These are phyloP conservation scores for Komagataea norvegica DNA, from an alignment of 1,139 yeast species.

Conservation along the genomic window DNA sequence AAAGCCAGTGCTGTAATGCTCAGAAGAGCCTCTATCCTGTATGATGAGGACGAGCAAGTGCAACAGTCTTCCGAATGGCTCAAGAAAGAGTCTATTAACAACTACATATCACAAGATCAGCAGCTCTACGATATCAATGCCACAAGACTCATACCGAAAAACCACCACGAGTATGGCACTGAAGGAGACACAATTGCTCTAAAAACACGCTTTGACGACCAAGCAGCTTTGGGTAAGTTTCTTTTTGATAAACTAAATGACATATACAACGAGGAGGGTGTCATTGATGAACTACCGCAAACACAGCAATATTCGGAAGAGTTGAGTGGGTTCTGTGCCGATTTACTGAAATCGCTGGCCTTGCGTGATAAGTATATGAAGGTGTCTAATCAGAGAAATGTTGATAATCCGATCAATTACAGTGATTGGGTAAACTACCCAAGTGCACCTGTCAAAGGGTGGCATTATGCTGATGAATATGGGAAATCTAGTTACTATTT, in stretches of 20 bases:
- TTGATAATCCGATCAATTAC: conserved; percentile 21
- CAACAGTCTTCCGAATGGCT: too few relatives aligned
- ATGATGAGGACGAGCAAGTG: too few relatives aligned
- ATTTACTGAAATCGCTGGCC: conserved; percentile 6
- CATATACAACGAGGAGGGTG: conserved; percentile 3
- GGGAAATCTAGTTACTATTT: conserved; percentile 23
- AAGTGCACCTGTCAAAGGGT: conserved; percentile 22
- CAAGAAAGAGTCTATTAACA: conserved; percentile 4
- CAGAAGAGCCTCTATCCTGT: too few relatives aligned
- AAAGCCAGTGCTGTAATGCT: too few relatives aligned
- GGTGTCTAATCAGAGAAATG: conserved; percentile 18
- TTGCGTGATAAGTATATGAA: conserved; percentile 19
- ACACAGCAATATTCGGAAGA: conserved; percentile 13
- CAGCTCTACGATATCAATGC: conserved; percentile 19
- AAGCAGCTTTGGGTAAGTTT: conserved; percentile 21
- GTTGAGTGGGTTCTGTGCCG: conserved; percentile 10
- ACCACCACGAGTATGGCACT: conserved; percentile 11
- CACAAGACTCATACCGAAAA: conserved; percentile 17
- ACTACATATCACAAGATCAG: conserved; percentile 14
- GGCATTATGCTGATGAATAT: conserved; percentile 28
- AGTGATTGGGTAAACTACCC: conserved; percentile 23
- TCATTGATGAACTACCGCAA: conserved; percentile 10
- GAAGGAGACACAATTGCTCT: conserved; percentile 23
- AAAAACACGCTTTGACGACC: conserved; percentile 21
- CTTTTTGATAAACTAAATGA: conserved; percentile 6